phyloP scores from a whole-genome alignment of 371 early-diverging fungal genomes.

The Mucor saturninus region DNA sequence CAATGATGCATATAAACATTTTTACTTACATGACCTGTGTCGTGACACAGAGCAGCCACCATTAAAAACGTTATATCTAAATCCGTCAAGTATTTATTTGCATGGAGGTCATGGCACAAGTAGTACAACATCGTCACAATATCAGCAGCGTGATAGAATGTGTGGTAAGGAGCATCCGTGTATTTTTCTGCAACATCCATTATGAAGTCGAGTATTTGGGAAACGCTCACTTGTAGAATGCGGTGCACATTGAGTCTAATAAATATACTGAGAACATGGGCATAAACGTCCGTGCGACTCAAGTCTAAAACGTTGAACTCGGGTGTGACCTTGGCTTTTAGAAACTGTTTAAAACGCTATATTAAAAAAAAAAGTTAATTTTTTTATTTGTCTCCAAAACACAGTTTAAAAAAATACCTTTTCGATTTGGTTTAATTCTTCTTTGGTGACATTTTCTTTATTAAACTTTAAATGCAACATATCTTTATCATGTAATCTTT shows the following conservation, averaged over 20 bases:
- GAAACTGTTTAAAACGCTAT: constrained; percentile 5
- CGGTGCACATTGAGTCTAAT: constrained; percentile 56
- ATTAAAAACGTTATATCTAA: constrained; percentile 77
- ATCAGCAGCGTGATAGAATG: constrained; percentile 90
- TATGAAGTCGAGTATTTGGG: constrained; percentile 77
- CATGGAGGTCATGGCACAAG: constrained; percentile 67
- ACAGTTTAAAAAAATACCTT: constrained; percentile 5
- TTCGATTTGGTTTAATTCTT: constrained; percentile 10
- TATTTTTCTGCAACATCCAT: constrained; percentile 80
- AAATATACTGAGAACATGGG: constrained; percentile 65
- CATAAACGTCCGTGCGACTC: constrained; percentile 63
- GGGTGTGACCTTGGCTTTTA: constrained; percentile 33
- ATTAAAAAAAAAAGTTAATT: background rate
- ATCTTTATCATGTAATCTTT: background rate
- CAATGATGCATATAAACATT: constrained; percentile 38
- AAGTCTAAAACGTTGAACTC: constrained; percentile 67
- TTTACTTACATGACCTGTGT: constrained; percentile 90
- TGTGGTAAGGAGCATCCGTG: constrained; percentile 80
- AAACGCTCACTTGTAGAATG: constrained; percentile 33
- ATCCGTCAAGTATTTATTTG: constrained; percentile 61
- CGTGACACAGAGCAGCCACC: constrained; percentile 89
- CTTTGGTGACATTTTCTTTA: constrained; percentile 4
- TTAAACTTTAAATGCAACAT: constrained; percentile 19
- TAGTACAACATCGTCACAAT: constrained; percentile 82
- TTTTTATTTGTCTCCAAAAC: background rate